phyloP scores from a whole-genome alignment of 2,329 filamentous ascomycete genomes.

The Colletotrichum echinochloae region DNA sequence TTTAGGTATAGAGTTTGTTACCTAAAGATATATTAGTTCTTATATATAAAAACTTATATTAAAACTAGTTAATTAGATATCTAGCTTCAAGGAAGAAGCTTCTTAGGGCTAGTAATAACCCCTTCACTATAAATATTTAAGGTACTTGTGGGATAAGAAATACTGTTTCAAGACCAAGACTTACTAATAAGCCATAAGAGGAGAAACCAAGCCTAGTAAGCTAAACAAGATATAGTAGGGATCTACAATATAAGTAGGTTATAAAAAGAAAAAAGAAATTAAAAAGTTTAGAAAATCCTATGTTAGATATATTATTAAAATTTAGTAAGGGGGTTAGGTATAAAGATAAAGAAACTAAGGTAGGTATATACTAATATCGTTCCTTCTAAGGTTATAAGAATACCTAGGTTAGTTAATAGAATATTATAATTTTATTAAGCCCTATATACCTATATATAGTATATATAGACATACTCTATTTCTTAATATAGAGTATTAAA shows the following conservation, averaged over 20 bases:
- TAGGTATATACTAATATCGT: too few species aligned
- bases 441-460: too few species aligned
- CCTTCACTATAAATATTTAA: conserved; percentile 5
- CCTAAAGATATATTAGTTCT: neutral
- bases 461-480: too few species aligned
- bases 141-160: neutral
- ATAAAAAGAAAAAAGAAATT: neutral
- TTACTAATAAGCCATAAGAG: neutral
- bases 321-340: neutral
- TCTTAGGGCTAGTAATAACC: neutral
- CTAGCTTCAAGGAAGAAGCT: neutral
- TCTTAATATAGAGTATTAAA: too few species aligned
- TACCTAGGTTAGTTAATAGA: too few species aligned
- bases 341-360: neutral
- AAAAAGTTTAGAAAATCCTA: conserved; percentile 40
- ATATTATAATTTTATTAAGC: too few species aligned
- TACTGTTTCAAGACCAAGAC: neutral
- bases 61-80: neutral
- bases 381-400: too few species aligned
- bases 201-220: conserved; percentile 11
- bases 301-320: conserved; percentile 32
- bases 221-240: neutral
- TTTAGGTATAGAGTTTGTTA: conserved; percentile 15
- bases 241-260: conserved; percentile 15
- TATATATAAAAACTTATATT: neutral